Evolutionary conservation across 2,329 filamentous ascomycete genomes (phyloP).

Genomic region (Botrytis hyacinthi): DNA sequence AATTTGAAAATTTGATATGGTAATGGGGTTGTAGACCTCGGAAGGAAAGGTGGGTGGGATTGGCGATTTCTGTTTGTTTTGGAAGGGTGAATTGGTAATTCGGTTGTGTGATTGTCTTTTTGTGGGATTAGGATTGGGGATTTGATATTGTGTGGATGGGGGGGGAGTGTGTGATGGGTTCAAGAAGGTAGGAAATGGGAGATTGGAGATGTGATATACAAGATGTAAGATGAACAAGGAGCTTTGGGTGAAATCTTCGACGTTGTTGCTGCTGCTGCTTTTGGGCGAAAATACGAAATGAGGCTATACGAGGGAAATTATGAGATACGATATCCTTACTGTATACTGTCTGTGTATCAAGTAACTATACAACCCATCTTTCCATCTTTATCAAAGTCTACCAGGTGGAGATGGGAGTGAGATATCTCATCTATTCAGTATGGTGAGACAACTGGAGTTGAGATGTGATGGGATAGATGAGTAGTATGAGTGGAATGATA

Average conservation of each 20-base stretch:
- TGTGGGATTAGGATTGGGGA: too few relatives aligned
- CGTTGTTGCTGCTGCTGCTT: too few relatives aligned
- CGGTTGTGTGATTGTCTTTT: too few relatives aligned
- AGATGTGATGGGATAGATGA: background rate
- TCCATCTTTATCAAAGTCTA: background rate
- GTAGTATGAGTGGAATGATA: background rate
- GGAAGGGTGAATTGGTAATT: too few relatives aligned
- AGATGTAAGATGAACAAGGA: too few relatives aligned
- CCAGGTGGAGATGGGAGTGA: background rate
- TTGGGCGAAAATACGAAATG: background rate
- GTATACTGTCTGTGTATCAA: background rate
- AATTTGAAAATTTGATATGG: too few relatives aligned
- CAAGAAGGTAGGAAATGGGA: too few relatives aligned
- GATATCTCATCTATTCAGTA: background rate
- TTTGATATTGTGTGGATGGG: too few relatives aligned
- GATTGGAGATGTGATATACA: background rate
- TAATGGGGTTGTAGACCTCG: too few relatives aligned
- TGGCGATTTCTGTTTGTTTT: too few relatives aligned
- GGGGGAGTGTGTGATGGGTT: background rate
- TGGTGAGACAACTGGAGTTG: background rate
- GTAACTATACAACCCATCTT: background rate
- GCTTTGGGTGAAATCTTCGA: accelerated
- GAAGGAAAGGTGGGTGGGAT: too few relatives aligned
- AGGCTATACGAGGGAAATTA: background rate
- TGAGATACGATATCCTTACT: background rate